Evolutionary conservation across 73 alveolate genomes (phyloP).

Genomic region (Symbiodinium pilosum): DNA sequence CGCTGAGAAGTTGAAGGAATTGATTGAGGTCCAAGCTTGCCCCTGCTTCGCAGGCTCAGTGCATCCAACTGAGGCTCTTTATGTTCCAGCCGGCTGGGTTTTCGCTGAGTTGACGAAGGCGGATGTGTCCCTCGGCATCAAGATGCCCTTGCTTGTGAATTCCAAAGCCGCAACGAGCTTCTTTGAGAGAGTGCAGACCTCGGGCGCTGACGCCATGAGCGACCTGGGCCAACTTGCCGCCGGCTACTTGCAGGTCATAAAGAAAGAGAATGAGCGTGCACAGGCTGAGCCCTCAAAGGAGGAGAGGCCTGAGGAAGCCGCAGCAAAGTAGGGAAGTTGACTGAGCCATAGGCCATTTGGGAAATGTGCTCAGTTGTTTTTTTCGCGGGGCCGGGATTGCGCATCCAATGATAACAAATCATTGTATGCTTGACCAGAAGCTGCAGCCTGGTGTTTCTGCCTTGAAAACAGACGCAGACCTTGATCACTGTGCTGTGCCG

Average conservation of each 20-base stretch:
- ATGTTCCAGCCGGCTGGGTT: background rate
- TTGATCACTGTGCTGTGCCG: too few species aligned
- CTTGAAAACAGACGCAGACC: too few species aligned
- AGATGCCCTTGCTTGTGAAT: background rate
- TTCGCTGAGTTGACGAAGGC: background rate
- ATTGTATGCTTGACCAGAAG: too few species aligned
- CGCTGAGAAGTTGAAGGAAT: background rate
- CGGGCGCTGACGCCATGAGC: background rate
- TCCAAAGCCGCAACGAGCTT: background rate
- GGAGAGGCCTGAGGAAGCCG: too few species aligned
- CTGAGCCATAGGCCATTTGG: too few species aligned
- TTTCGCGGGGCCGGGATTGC: too few species aligned
- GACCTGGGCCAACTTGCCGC: background rate
- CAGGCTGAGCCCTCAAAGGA: too few species aligned
- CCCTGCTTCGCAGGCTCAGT: background rate
- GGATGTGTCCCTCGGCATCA: background rate
- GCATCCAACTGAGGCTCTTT: background rate
- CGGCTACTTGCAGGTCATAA: background rate
- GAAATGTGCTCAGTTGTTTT: too few species aligned
- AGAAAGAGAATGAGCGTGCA: too few species aligned
- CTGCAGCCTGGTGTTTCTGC: too few species aligned
- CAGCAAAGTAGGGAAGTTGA: too few species aligned
- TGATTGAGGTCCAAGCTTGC: background rate
- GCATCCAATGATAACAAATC: too few species aligned
- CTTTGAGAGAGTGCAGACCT: background rate